Evolutionary conservation across 148 eudicot genomes (phyloP), one percentile per base, ranked within the genome.

Genomic region (Chenopodium berlandieri): DNA sequence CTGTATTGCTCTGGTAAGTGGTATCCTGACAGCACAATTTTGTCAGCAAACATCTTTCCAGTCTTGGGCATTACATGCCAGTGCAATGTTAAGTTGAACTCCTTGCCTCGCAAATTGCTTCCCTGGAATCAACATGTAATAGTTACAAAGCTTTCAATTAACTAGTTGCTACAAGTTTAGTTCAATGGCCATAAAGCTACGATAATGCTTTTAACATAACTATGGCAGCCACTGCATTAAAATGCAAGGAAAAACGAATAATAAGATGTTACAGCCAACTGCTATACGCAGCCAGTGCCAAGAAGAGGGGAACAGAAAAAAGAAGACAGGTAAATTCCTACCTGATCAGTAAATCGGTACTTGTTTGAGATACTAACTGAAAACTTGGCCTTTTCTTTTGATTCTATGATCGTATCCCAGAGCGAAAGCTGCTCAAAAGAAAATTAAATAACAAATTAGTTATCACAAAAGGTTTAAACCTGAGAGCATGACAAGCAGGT

Each of bases 11-110:
- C 78, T 0, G 97, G 97, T 66, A 95, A 85, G 25, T 87, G 93
- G 83, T 84, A 95, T 70, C 97, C 97, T 2, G 97, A 78, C 91
- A 89, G 84, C 9, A 89, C 93, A 66, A 90, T 58, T 83, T 93
- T 95, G 88, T 91, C 91, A 14, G 92, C 91, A 83, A 92, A 88
- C 99, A 95, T 95, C 89, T 92, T 93, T 78, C 99, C 97, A n/a
- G 99, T 95, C 89, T 92, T 95, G 71, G 99, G 99, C 97, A 95
- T 95, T 71, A 95, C 94, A 78, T 95, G 99, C 97, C 97, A 95
- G 82, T 95, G 97, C 90, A 95, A 81, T 47, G 97, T 94, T 83
- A 95, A 84, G 88, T 95, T 95, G 79, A 87, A 95, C 58, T 89
- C 90, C 87, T 86, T 92, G 25, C 94, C 97, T 71, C 94, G 84